These are phyloP conservation scores for Colletotrichum agaves DNA, from an alignment of 2,329 filamentous ascomycete genomes.

Conservation along the genomic window DNA sequence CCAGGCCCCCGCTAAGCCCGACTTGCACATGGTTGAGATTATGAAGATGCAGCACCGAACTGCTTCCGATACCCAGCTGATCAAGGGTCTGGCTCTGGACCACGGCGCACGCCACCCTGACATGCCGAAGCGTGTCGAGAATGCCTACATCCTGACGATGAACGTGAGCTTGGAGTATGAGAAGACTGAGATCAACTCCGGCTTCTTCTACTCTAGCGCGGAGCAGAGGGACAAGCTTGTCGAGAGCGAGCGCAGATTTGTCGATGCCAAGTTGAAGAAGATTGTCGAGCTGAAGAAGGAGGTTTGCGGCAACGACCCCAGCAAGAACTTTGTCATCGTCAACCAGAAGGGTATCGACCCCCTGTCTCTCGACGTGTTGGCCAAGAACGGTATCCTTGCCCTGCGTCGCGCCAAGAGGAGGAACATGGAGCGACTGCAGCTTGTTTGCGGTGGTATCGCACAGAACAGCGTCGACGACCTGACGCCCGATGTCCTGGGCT, in stretches of 20 bases:
- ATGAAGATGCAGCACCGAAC: conserved; percentile 99
- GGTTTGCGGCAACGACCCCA: conserved; percentile 91
- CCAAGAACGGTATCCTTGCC: conserved; percentile 97
- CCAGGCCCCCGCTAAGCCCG: conserved; percentile 87
- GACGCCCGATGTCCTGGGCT: conserved; percentile 87
- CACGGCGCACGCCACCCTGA: conserved; percentile 97
- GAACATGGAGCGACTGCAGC: conserved; percentile 98
- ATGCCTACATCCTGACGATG: conserved; percentile 92
- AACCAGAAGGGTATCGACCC: conserved; percentile 99
- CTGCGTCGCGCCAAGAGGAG: conserved; percentile 94
- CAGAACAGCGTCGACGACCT: conserved; percentile 98
- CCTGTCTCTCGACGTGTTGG: conserved; percentile 91
- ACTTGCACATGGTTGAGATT: conserved; percentile 99
- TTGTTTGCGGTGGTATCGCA: conserved; percentile 89
- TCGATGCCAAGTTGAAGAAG: conserved; percentile 96
- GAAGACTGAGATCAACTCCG: conserved; percentile 98
- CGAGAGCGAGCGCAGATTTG: conserved; percentile 94
- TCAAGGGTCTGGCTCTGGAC: conserved; percentile 90
- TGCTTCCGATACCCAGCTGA: conserved; percentile 94
- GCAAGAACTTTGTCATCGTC: conserved; percentile 96
- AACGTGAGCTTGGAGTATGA: conserved; percentile 99
- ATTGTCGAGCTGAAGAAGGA: conserved; percentile 98
- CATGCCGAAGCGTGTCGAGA: conserved; percentile 96
- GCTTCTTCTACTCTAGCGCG: conserved; percentile 98
- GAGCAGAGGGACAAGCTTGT: conserved; percentile 98